These are phyloP conservation scores for Scheffersomyces spartinae DNA, from an alignment of 805 yeast species.

Conservation along the genomic window DNA sequence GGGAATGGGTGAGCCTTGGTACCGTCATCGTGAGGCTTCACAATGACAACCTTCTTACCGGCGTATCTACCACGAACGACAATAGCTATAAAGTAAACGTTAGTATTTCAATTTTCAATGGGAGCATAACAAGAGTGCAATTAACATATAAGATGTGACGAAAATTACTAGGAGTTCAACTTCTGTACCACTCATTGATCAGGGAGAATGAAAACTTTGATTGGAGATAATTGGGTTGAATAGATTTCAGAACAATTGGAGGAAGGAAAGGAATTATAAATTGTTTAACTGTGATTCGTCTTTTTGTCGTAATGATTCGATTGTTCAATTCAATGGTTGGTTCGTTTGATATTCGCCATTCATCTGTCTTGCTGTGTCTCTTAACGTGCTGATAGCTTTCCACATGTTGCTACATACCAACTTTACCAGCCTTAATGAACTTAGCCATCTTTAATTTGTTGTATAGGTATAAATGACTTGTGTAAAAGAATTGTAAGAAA, in stretches of 20 bases:
- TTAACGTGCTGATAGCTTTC: no score
- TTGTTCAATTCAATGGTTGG: no score
- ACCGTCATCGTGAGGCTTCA: constrained; percentile 97
- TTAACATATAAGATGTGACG: background rate
- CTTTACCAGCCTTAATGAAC: constrained; percentile 99
- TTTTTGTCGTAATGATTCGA: no score
- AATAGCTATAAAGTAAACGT: constrained; percentile 58
- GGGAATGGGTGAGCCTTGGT: constrained; percentile 98
- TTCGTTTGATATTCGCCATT: no score
- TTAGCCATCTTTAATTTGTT: constrained; percentile 70
- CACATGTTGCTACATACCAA: constrained; percentile 73
- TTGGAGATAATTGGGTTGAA: no score
- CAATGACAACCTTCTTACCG: constrained; percentile 99
- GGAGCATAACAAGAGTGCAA: no score
- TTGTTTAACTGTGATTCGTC: no score
- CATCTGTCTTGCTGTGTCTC: no score
- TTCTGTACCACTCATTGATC: no score
- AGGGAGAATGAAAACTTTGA: no score
- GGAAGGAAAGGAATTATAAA: no score
- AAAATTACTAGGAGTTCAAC: background rate
- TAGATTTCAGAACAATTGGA: no score
- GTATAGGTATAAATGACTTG: constrained; percentile 9
- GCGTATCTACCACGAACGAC: constrained; percentile 99
- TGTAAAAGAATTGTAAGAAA: constrained; percentile 11
- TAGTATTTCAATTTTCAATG: constrained; percentile 15